Base-by-base conservation (phyloP, 1,284 basidiomycete species). In the Volvariella surrecta region DNA sequence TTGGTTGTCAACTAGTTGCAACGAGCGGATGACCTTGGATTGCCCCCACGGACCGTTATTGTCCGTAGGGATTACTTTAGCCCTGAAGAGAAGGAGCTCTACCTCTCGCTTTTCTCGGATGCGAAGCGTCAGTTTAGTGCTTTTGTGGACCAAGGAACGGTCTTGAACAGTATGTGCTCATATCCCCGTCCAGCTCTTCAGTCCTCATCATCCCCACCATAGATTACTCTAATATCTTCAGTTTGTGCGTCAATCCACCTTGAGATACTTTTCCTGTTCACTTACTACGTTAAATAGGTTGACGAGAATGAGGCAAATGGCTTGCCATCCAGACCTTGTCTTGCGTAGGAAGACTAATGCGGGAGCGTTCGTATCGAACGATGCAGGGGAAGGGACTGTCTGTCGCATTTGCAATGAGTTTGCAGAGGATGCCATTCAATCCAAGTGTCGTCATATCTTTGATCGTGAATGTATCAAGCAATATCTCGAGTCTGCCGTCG, bases 141-240 rank as follows among this genome's bases (percentile, higher is more conserved):
- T 1, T 99, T 90, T 58, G 76, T 97, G 10, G 83, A 89, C 56
- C 76, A 86, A 31, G 95, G 95, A 45, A 97, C 95, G 0, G 73
- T 98, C 18, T 63, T 95, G 44, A 94, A 94, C 58, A 95, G 90
- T 92, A 54, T 57, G 87, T 72, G n/a, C n/a, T n/a, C 39, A 11
- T 40, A 41, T 31, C 40, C 31, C 32, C 17, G n/a, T 40, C 11
- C 17, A 18, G 6, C 46, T 10, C 43, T 19, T 32, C 19, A 22
- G 21, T 47, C 48, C 43, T 54, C 45, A 48, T 44, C 15, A 43
- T 31, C 39, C n/a, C 48, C 37, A 21, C 18, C 43, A 24, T 39
- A 93, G 89, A 97, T 58, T 97, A 95, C 58, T 94, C 90, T 10
- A 96, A 96, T 56, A 94, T 97, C 54, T 97, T 99, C 59, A 83